Percentiles rank a stretch among this genome's conserved stretches.
These are phyloP conservation scores for Russula ochroleuca DNA, from an alignment of 768 basidiomycete species.

Conservation along the genomic window DNA sequence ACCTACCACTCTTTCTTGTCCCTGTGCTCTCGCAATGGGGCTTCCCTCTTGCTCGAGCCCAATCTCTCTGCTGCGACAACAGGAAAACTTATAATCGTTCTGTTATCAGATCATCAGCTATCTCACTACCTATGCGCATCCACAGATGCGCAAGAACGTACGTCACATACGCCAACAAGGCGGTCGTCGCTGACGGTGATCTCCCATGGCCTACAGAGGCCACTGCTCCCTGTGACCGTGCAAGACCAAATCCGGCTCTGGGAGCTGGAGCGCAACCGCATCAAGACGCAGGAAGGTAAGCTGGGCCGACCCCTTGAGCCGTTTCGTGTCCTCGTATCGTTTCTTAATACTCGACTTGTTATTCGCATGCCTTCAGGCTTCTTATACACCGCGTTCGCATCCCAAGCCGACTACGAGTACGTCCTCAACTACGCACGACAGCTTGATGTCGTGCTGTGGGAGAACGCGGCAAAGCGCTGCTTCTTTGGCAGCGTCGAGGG, in stretches of 20 bases:
- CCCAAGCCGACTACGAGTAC: slow-evolving; percentile 82
- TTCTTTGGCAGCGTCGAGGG: slow-evolving; percentile 82
- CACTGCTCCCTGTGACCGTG: slow-evolving; percentile 91
- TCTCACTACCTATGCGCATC: slow-evolving; percentile 89
- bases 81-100: slow-evolving; percentile 11
- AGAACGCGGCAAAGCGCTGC: slow-evolving; percentile 64
- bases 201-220: slow-evolving; percentile 54
- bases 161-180: slow-evolving; percentile 29
- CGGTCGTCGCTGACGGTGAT: background rate
- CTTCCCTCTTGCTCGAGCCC: background rate
- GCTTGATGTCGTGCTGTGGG: slow-evolving; percentile 80
- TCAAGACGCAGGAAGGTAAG: slow-evolving; percentile 83
- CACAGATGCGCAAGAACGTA: slow-evolving; percentile 96
- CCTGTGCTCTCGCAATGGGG: background rate
- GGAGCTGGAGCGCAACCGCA: slow-evolving; percentile 92
- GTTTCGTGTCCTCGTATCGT: background rate
- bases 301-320: slow-evolving; percentile 3
- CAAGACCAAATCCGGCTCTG: slow-evolving; percentile 97
- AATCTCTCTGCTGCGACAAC: background rate
- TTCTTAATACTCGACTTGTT: background rate
- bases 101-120: slow-evolving; percentile 84
- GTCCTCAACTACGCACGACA: slow-evolving; percentile 83
- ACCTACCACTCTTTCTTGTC: background rate
- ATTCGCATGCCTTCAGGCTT: slow-evolving; percentile 49
- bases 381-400: slow-evolving; percentile 84